Conservation (phyloP, 2,329 filamentous ascomycete species). For the Alternaria tenuissima region DNA sequence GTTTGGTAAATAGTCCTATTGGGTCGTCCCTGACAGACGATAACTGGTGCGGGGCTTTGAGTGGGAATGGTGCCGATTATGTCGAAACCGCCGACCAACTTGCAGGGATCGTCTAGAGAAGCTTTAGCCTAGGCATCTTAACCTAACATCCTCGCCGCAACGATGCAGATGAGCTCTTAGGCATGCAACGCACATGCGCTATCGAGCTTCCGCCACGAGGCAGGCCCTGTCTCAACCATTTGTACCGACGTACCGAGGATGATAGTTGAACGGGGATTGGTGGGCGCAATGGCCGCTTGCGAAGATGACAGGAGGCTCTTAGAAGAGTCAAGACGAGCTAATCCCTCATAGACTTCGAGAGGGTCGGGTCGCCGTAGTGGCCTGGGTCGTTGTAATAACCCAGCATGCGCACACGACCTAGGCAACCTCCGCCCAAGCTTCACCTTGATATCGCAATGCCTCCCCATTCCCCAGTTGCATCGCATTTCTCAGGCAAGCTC, state of each 20-base stretch:
- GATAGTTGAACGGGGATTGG: conserved; percentile 12
- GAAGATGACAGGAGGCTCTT: conserved; percentile 14
- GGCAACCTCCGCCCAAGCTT: conserved; percentile 46
- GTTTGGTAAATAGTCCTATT: conserved; percentile 13
- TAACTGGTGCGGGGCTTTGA: conserved; percentile 13
- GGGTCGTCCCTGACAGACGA: conserved; percentile 20
- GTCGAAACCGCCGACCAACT: conserved; percentile 18
- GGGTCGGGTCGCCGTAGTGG: conserved; percentile 20
- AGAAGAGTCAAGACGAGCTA: conserved; percentile 23
- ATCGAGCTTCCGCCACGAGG: neutral
- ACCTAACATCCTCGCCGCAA: conserved; percentile 23
- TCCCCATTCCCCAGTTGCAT: conserved; percentile 43
- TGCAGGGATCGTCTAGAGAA: conserved; percentile 29
- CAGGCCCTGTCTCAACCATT: conserved; percentile 1
- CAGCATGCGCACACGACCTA: conserved; percentile 47
- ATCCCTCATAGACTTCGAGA: conserved; percentile 18
- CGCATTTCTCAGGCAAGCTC: conserved; percentile 44
- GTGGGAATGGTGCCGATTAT: conserved; percentile 20
- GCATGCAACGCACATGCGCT: conserved; percentile 17
- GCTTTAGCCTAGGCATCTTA: conserved; percentile 31
- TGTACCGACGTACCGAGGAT: conserved; percentile 22
- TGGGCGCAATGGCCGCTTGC: conserved; percentile 4
- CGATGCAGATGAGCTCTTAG: conserved; percentile 15
- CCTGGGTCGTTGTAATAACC: conserved; percentile 37
- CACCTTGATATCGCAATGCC: conserved; percentile 44